Conservation (phyloP, 202 grass and related monocot species). For the Digitaria exilis region DNA sequence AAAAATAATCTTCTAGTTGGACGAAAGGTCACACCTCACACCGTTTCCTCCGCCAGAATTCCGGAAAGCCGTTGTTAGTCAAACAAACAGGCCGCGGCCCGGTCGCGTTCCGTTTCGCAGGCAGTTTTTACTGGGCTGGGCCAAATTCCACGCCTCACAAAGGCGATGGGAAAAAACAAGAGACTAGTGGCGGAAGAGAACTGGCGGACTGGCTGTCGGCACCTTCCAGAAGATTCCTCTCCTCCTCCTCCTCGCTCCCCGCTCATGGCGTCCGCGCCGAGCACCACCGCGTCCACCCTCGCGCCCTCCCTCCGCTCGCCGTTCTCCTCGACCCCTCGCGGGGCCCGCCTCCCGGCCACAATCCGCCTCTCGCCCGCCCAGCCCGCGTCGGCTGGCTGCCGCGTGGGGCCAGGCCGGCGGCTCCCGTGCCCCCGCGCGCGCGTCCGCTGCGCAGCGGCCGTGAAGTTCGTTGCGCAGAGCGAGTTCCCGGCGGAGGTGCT, state of each 20-base stretch:
- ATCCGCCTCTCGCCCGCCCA: background rate
- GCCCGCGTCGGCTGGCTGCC: slow-evolving; percentile 1
- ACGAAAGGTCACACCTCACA: background rate
- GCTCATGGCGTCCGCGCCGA: slow-evolving; percentile 69
- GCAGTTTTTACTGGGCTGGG: background rate
- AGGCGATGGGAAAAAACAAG: background rate
- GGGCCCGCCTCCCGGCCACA: background rate
- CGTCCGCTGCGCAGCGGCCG: slow-evolving; percentile 62
- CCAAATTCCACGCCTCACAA: slow-evolving; percentile 8
- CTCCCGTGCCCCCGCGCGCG: slow-evolving; percentile 11
- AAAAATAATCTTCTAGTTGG: background rate
- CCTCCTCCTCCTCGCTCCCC: background rate
- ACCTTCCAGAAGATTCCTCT: slow-evolving; percentile 54
- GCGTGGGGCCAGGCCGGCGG: slow-evolving; percentile 5
- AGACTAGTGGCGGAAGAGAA: too few species aligned
- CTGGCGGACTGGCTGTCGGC: slow-evolving; percentile 31
- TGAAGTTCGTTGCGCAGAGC: slow-evolving; percentile 52
- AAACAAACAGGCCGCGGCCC: background rate
- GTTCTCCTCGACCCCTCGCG: slow-evolving; percentile 5
- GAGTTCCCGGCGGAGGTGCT: slow-evolving; percentile 81
- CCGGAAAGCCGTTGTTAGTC: background rate
- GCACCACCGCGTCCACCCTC: slow-evolving; percentile 49
- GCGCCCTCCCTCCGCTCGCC: slow-evolving; percentile 28
- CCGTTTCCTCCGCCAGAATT: background rate
- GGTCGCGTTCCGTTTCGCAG: background rate